These are phyloP conservation scores for Eucalyptus guilfoylei DNA, from an alignment of 345 rosid genomes.

Conservation along the genomic window DNA sequence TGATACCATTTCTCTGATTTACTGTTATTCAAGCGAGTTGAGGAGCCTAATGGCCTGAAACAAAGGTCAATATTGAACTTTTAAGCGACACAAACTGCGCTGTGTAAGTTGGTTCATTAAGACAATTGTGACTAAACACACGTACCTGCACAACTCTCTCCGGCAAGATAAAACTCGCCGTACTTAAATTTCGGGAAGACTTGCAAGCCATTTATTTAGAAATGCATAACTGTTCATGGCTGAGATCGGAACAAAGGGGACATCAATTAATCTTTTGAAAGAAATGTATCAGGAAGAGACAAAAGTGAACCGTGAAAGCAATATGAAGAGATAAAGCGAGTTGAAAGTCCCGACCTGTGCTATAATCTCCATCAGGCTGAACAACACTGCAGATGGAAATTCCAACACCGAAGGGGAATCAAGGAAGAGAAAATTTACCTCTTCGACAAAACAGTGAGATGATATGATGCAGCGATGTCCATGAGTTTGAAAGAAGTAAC, in stretches of 20 bases:
- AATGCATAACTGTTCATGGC: background rate
- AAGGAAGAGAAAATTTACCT: too few species aligned
- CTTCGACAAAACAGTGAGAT: too few species aligned
- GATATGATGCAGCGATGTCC: too few species aligned
- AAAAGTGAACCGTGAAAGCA: background rate
- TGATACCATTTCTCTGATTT: background rate
- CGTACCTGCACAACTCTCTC: background rate
- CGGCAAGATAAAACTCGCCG: background rate
- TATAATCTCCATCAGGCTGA: background rate
- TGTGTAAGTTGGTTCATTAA: background rate
- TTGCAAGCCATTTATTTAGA: background rate
- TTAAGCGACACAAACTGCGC: background rate
- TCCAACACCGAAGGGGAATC: background rate
- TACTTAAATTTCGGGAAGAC: background rate
- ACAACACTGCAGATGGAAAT: background rate
- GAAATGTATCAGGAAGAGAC: background rate
- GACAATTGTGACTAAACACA: background rate
- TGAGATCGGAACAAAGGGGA: background rate
- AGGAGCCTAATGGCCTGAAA: background rate
- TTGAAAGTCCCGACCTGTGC: background rate
- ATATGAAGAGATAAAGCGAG: background rate
- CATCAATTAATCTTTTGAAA: background rate
- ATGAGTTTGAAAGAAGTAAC: too few species aligned
- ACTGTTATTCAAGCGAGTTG: background rate
- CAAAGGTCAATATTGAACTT: background rate